Percentiles rank a stretch among this genome's conserved stretches.
Conservation (phyloP, 2,329 filamentous ascomycete genomes). For the Sarocladium oryzae region DNA sequence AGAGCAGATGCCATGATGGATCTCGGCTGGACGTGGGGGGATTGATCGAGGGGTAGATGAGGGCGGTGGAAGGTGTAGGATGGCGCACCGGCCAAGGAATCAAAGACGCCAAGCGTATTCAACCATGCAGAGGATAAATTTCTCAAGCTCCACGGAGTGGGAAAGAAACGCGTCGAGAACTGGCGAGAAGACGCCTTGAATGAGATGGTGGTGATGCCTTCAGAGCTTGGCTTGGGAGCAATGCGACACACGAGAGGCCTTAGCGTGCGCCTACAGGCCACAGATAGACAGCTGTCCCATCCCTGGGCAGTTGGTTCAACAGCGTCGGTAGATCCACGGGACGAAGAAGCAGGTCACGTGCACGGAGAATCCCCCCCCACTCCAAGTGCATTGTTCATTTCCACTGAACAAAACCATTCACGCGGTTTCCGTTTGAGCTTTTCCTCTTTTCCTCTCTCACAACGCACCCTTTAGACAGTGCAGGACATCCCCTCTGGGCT, state of each 20-base stretch:
- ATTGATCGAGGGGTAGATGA: constrained; percentile 16
- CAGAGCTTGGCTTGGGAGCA: not conserved
- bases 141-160: not conserved
- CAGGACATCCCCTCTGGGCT: constrained; percentile 59
- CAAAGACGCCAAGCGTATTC: not conserved
- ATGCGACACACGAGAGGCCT: constrained; percentile 1
- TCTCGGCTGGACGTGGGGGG: constrained; percentile 13
- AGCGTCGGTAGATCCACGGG: constrained; percentile 7
- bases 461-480: constrained; percentile 85
- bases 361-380: not conserved
- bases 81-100: constrained; percentile 18
- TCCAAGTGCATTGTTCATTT: not conserved
- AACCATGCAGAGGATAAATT: not conserved
- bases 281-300: constrained; percentile 1
- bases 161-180: not conserved
- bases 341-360: not conserved
- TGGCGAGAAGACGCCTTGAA: not conserved
- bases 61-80: constrained; percentile 11
- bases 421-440: constrained; percentile 11
- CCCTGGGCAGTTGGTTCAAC: no score
- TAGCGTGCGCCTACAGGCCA: not conserved
- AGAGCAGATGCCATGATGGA: constrained; percentile 85
- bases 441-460: constrained; percentile 33
- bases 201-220: not conserved
- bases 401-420: constrained; percentile 10